Base-by-base conservation (phyloP, 2,329 filamentous ascomycete species). In the Alternaria triticina region DNA sequence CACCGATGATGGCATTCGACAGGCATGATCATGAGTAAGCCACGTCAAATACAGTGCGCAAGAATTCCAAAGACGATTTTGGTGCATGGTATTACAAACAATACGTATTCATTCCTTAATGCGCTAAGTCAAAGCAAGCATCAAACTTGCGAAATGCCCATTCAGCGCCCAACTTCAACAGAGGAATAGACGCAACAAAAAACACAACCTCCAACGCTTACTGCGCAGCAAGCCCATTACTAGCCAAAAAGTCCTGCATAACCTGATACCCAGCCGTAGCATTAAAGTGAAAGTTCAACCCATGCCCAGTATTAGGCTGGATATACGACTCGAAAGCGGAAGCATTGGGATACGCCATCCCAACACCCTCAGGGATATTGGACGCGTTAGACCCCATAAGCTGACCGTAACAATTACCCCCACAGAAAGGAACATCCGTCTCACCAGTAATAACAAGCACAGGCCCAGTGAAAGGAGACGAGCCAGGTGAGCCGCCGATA, bases 361-460 rank as follows among this genome's bases (percentile, higher is more conserved):
- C 73, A 0, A 83, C 84, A 22, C 74, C 73, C 11, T 81, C 83
- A 1, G 85, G 83, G 46, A 88, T 82, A 27, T 80, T 83, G 1
- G 77, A 69, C 1, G 82, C 74, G 10, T 51, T 69, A 13, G 78
- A 80, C 0, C 83, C 86, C 20, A 77, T 80, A 4, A 80, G 71
- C 52, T 52, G 52, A 13, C 59, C 66, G 43, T 66, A 72, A 78
- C 88, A 90, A 75, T 90, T 85, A 25, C 87, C 86, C 4, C 88
- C 89, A 62, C 89, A 91, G 75, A 88, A 90, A 6, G 86, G 84
- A 52, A 89, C 85, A 33, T 80, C 77, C 28, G 70, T 60, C 28
- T 74, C 66, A 15, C 88, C 88, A 30, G 87, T 89, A 61, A 90
- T 82, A 54, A 90, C 82, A 49, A 88, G 76, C 0, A 88, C 87